Conservation (phyloP, 371 early-diverging fungal species). For the Phascolomyces articulosus region DNA sequence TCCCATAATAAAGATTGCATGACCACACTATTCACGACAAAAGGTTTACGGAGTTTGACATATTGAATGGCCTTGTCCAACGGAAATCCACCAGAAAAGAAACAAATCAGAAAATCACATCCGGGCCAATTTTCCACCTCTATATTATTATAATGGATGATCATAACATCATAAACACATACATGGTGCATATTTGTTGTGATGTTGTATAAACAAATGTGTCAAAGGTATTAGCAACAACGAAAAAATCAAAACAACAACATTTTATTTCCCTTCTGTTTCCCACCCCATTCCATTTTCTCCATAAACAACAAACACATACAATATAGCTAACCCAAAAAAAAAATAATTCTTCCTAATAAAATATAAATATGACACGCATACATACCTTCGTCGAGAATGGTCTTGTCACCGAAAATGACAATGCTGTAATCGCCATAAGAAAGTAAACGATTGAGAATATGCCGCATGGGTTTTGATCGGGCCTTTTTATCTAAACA, state of each 20-base stretch:
- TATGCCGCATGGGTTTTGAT: constrained; percentile 96
- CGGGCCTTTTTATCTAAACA: constrained; percentile 95
- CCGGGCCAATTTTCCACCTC: constrained; percentile 92
- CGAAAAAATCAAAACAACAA: neutral
- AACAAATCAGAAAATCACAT: constrained; percentile 97
- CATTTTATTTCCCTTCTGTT: neutral
- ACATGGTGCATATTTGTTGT: too few species aligned
- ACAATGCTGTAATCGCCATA: constrained; percentile 84
- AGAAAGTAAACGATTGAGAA: constrained; percentile 80
- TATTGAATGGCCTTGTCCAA: constrained; percentile 94
- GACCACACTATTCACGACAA: constrained; percentile 89
- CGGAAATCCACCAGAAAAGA: constrained; percentile 96
- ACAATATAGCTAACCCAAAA: too few species aligned
- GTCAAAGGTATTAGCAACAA: neutral
- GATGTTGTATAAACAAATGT: too few species aligned
- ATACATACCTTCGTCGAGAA: constrained; percentile 86
- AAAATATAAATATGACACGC: neutral
- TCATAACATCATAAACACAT: too few species aligned
- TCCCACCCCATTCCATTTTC: too few species aligned
- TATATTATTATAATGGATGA: constrained; percentile 18
- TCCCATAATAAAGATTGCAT: constrained; percentile 94
- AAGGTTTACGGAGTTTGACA: constrained; percentile 81
- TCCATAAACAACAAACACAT: too few species aligned
- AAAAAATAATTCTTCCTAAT: too few species aligned
- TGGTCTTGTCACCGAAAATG: constrained; percentile 96